These are phyloP conservation scores for Ophiostoma piceae DNA, from an alignment of 2,329 filamentous ascomycete species.

Conservation along the genomic window DNA sequence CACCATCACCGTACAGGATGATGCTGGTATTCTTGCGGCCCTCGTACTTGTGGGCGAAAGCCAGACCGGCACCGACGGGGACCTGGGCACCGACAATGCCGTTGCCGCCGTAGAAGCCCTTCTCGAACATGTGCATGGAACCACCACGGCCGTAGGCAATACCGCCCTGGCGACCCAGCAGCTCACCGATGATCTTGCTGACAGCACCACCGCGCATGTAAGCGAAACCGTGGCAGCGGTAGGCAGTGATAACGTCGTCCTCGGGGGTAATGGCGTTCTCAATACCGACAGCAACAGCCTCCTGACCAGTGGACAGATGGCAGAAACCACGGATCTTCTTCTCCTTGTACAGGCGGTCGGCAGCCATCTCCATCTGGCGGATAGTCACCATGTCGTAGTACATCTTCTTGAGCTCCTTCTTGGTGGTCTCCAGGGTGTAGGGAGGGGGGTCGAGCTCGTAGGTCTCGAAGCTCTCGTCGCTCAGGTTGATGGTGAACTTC, in stretches of 20 bases:
- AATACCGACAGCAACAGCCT: conserved; percentile 94
- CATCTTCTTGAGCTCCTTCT: conserved; percentile 98
- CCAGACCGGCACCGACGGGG: conserved; percentile 90
- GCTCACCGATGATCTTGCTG: conserved; percentile 90
- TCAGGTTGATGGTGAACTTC: conserved; percentile 85
- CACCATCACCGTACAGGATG: conserved; percentile 94
- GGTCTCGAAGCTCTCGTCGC: conserved; percentile 98
- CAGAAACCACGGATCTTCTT: conserved; percentile 99
- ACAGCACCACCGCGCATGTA: conserved; percentile 90
- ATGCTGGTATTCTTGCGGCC: conserved; percentile 80
- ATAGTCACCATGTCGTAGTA: conserved; percentile 96
- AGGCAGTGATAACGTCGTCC: conserved; percentile 95
- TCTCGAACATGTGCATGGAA: conserved; percentile 99
- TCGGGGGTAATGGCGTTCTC: conserved; percentile 88
- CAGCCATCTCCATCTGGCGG: conserved; percentile 99
- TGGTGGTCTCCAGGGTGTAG: conserved; percentile 88
- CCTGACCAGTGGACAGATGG: conserved; percentile 94
- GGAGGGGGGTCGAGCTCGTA: conserved; percentile 96
- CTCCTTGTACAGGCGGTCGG: conserved; percentile 98
- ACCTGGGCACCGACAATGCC: conserved; percentile 99
- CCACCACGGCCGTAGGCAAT: conserved; percentile 99
- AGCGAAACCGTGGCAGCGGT: conserved; percentile 98
- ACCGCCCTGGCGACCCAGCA: conserved; percentile 89
- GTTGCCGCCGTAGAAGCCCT: conserved; percentile 97
- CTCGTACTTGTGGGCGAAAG: conserved; percentile 94